Percentiles rank a stretch among this genome's conserved stretches.
phyloP scores from a whole-genome alignment of 202 grass and related monocot genomes.

The Carex arenaria region DNA sequence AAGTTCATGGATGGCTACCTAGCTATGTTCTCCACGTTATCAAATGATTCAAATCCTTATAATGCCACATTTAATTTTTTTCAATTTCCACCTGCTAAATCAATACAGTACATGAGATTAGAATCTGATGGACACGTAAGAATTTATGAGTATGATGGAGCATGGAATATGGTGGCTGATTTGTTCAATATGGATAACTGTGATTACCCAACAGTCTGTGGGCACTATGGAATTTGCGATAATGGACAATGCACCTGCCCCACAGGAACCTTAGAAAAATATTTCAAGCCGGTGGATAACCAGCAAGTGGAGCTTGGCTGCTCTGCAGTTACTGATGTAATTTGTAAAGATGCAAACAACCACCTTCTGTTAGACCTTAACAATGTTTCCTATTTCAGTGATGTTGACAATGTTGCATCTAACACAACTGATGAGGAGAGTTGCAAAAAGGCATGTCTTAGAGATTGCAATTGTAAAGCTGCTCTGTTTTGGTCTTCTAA shows the following conservation, averaged over 20 bases:
- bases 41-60: background rate
- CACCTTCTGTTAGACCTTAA: background rate
- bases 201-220: conserved; percentile 42
- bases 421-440: conserved; percentile 15
- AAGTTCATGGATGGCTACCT: background rate
- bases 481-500: background rate
- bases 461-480: conserved; percentile 35
- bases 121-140: conserved; percentile 39
- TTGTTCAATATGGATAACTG: conserved; percentile 21
- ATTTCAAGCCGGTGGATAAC: conserved; percentile 28
- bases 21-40: background rate
- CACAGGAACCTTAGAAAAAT: background rate
- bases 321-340: background rate
- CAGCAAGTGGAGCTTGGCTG: conserved; percentile 17
- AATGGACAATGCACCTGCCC: conserved; percentile 35
- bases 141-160: background rate
- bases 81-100: background rate
- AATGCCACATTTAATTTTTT: too few relatives aligned
- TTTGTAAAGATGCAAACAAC: conserved; percentile 8
- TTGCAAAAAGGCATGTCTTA: conserved; percentile 38
- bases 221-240: conserved; percentile 35
- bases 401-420: background rate
- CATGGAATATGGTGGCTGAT: conserved; percentile 1
- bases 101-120: conserved; percentile 24
- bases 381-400: conserved; percentile 18